These are phyloP conservation scores for Logfia minima DNA, from an alignment of 129 eudicot species.

Conservation along the genomic window DNA sequence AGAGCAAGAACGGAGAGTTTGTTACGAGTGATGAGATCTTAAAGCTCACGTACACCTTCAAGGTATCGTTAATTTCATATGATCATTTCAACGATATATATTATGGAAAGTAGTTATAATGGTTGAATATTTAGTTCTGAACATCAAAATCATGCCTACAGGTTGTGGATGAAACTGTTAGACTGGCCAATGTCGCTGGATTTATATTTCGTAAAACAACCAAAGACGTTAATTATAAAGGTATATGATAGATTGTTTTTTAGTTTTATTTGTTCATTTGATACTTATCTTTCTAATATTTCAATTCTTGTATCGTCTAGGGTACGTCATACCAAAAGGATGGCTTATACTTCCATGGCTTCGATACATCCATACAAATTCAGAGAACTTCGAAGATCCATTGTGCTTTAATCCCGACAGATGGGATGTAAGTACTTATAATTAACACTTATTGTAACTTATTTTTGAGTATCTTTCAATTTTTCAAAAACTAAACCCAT, in stretches of 20 bases:
- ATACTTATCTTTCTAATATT: background rate
- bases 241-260: background rate
- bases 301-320: conserved; percentile 15
- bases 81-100: no score
- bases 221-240: conserved; percentile 41
- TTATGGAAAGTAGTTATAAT: no score
- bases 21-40: conserved; percentile 47
- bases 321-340: conserved; percentile 45
- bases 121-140: no score
- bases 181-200: conserved; percentile 42
- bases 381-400: conserved; percentile 51
- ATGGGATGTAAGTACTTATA: conserved; percentile 47
- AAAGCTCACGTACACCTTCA: conserved; percentile 41
- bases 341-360: conserved; percentile 44
- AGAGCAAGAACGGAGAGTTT: conserved; percentile 29
- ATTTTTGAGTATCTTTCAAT: background rate
- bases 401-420: conserved; percentile 50
- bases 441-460: background rate
- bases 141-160: background rate
- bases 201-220: conserved; percentile 33
- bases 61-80: no score
- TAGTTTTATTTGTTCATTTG: background rate
- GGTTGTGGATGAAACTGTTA: conserved; percentile 47
- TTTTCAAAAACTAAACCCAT: background rate
- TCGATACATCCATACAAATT: conserved; percentile 41